A percentile compares a stretch with the other conserved stretches of the same genome.
phyloP scores from a whole-genome alignment of 2,329 filamentous ascomycete genomes.

The Gyromitra esculenta region DNA sequence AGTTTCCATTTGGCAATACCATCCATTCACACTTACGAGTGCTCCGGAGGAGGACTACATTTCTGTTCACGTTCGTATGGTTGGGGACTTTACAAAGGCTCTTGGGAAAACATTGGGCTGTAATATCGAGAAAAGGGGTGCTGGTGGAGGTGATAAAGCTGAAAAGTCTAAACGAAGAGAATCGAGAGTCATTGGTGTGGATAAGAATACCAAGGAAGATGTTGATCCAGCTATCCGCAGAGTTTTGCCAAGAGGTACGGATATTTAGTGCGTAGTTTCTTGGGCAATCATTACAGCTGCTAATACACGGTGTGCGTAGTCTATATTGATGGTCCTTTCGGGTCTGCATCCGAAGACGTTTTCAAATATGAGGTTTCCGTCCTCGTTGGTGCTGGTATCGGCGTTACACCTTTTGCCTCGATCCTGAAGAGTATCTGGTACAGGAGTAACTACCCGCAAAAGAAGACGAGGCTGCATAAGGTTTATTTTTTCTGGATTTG shows the following conservation, averaged over 20 bases:
- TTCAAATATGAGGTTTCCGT: conserved; percentile 87
- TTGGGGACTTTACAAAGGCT: conserved; percentile 80
- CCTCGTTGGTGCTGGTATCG: conserved; percentile 83
- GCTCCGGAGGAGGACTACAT: conserved; percentile 91
- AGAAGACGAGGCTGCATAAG: conserved; percentile 80
- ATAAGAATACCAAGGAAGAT: conserved; percentile 65
- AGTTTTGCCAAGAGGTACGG: conserved; percentile 71
- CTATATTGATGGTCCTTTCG: conserved; percentile 86
- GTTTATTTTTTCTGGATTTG: conserved; percentile 93
- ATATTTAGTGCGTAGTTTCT: background rate
- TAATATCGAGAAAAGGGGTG: conserved; percentile 72
- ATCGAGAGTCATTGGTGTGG: conserved; percentile 76
- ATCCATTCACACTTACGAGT: conserved; percentile 85
- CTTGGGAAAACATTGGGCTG: conserved; percentile 78
- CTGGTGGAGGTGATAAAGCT: conserved; percentile 63
- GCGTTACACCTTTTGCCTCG: conserved; percentile 85
- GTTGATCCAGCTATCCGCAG: conserved; percentile 77
- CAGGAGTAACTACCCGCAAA: conserved; percentile 85
- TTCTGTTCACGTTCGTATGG: conserved; percentile 82
- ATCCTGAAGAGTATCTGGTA: conserved; percentile 95
- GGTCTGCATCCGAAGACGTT: conserved; percentile 85
- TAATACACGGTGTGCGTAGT: conserved; percentile 61
- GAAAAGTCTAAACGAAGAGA: conserved; percentile 53
- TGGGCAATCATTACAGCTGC: background rate
- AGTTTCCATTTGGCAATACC: conserved; percentile 87